A percentile compares a stretch with the other conserved stretches of the same genome.
Conservation (phyloP, 2,329 filamentous ascomycete species). For the Thielaviopsis populi region DNA sequence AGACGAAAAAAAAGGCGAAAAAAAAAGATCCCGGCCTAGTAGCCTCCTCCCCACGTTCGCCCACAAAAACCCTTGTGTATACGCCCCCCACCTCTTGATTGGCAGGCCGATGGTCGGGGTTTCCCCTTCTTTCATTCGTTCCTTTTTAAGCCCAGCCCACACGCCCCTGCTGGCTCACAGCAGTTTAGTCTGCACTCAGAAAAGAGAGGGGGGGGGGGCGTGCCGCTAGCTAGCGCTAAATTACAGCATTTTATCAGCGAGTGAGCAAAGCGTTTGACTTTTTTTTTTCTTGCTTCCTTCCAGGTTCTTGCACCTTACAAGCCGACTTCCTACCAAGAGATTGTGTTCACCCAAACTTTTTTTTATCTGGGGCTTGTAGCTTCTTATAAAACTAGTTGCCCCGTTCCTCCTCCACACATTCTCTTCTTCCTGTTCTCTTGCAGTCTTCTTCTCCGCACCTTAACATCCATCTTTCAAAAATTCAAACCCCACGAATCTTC, state of each 20-base stretch:
- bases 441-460: neutral
- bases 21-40: neutral
- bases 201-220: neutral
- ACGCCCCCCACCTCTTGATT: slow-evolving; percentile 5
- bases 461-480: neutral
- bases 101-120: slow-evolving; percentile 5
- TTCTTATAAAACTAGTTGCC: slow-evolving; percentile 7
- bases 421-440: neutral
- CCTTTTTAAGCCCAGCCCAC: neutral
- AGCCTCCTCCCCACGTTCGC: neutral
- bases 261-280: neutral
- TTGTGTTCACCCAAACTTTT: neutral
- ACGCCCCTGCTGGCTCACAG: neutral
- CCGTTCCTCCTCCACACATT: slow-evolving; percentile 2
- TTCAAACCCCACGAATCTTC: neutral
- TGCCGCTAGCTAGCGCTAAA: neutral
- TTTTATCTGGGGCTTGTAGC: slow-evolving; percentile 5
- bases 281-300: neutral
- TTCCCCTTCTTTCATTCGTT: slow-evolving; percentile 1
- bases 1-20: neutral
- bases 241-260: neutral
- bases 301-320: neutral
- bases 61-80: neutral
- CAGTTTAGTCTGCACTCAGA: neutral
- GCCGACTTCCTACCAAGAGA: slow-evolving; percentile 4